Evolutionary conservation across 2,329 filamentous ascomycete genomes (phyloP), one percentile per base, ranked within the genome.

Genomic region (Xylariaceae sp.): DNA sequence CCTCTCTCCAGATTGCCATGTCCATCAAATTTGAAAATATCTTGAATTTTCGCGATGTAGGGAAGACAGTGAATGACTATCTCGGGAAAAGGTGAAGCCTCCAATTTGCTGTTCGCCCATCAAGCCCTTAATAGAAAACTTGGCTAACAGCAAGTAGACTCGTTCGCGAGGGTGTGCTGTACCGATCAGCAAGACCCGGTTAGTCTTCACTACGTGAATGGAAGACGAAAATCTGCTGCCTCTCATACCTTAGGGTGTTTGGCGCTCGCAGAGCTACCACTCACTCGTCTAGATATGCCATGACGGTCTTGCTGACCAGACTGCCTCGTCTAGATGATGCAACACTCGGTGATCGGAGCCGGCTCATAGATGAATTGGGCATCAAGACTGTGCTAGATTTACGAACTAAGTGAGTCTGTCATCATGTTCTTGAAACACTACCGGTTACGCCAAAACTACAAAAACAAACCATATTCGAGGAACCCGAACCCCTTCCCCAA

Each of bases 11-110:
- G 4, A 28, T 28, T 28, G 18, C 39, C 34, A 64, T 65, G 63
- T 54, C 63, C 13, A 46, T 63, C 42, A 36, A 61, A 11, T 74
- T 87, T 59, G 75, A 84, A 53, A 79, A 78, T 47, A 77, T 92
- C 46, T 72, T 86, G 61, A 93, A 93, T 68, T 90, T 92, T 65
- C 83, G 89, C 51, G 89, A 93, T 75, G 84, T 92, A 41, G 88
- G 85, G 39, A 73, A 76, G 56, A 84, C 82, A 0, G 75, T 90
- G 60, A 91, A 91, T 61, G 64, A 71, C 22, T 79, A 79, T 55
- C 68, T 82, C 5, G 78, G 78, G 19, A 72, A 73, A 56, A 79
- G 75, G 84, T 84, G 73, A 60, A 72, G 63, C 40, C 11, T 9
- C 19, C 14, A 3, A 2, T 28, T 28, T 28, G 22, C 22, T n/a